Percentiles rank a stretch among this genome's conserved stretches.
Evolutionary conservation across 73 alveolate species (phyloP).

Genomic region (Paramecium sexaurelia): DNA sequence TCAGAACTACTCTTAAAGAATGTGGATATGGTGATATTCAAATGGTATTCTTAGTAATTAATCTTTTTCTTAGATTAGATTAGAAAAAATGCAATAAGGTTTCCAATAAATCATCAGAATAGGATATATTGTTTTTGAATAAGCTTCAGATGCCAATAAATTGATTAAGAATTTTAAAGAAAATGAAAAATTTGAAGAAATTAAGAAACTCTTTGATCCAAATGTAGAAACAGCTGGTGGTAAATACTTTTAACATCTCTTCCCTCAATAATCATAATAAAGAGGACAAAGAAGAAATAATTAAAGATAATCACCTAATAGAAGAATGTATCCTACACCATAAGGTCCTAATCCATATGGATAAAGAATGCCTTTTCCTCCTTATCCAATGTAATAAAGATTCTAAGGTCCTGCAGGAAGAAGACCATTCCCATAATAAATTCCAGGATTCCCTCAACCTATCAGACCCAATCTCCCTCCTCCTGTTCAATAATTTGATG

Average conservation of each 20-base stretch:
- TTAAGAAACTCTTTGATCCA: not conserved
- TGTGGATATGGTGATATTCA: slow-evolving; percentile 44
- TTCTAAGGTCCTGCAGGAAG: not conserved
- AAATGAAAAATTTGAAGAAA: slow-evolving; percentile 28
- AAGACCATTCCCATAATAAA: not conserved
- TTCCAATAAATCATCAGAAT: slow-evolving; percentile 30
- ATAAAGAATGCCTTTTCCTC: slow-evolving; percentile 9
- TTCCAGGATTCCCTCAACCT: not conserved
- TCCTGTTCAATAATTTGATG: not conserved
- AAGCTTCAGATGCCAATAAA: slow-evolving; percentile 41
- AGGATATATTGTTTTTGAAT: slow-evolving; percentile 36
- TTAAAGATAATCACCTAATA: slow-evolving; percentile 30
- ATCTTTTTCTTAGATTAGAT: not conserved
- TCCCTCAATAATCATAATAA: slow-evolving; percentile 23
- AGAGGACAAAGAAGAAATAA: slow-evolving; percentile 40
- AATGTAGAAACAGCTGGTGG: not conserved
- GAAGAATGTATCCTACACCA: slow-evolving; percentile 23
- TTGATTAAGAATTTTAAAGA: slow-evolving; percentile 7
- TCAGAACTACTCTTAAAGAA: slow-evolving; percentile 12
- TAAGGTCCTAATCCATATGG: not conserved
- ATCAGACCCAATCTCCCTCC: not conserved
- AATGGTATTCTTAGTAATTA: not conserved
- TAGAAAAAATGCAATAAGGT: slow-evolving; percentile 39
- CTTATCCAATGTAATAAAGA: not conserved
- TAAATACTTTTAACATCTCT: slow-evolving; percentile 25